phyloP scores from a whole-genome alignment of 345 rosid species.

The Salix purpurea region DNA sequence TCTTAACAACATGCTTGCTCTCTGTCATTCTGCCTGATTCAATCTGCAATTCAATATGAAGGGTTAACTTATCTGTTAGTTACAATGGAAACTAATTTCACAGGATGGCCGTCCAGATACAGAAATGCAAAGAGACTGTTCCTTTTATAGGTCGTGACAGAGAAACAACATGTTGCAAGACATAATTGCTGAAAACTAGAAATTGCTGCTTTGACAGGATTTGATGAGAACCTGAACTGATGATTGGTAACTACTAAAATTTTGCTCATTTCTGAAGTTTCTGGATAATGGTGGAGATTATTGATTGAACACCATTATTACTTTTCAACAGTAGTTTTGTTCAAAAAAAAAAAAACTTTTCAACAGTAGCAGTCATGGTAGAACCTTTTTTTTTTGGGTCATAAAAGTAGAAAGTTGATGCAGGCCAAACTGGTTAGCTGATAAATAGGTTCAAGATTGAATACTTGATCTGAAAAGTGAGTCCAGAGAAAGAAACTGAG shows the following conservation, averaged over 20 bases:
- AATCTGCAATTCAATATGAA: conserved; percentile 45
- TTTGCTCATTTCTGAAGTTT: not conserved
- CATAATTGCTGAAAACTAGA: not conserved
- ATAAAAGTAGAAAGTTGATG: not conserved
- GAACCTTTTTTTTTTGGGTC: too few species aligned
- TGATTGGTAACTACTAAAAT: not conserved
- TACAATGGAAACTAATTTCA: not conserved
- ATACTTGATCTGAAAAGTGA: not conserved
- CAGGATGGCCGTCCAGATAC: not conserved
- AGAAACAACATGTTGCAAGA: not conserved
- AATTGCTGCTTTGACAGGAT: not conserved
- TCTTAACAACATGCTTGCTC: conserved; percentile 16
- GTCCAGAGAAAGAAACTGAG: not conserved
- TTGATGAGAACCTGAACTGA: not conserved
- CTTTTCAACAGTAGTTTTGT: too few species aligned
- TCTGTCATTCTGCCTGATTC: conserved; percentile 28
- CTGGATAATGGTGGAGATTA: not conserved
- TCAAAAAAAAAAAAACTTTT: too few species aligned
- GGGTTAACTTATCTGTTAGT: conserved; percentile 7
- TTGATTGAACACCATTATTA: too few species aligned
- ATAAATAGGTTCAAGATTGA: conserved; percentile 1
- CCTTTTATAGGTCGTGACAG: not conserved
- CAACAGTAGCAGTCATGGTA: too few species aligned
- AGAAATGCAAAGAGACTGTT: not conserved
- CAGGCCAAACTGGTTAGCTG: not conserved